Conservation (phyloP, 2,329 filamentous ascomycete genomes). For the Colletotrichum sp. region DNA sequence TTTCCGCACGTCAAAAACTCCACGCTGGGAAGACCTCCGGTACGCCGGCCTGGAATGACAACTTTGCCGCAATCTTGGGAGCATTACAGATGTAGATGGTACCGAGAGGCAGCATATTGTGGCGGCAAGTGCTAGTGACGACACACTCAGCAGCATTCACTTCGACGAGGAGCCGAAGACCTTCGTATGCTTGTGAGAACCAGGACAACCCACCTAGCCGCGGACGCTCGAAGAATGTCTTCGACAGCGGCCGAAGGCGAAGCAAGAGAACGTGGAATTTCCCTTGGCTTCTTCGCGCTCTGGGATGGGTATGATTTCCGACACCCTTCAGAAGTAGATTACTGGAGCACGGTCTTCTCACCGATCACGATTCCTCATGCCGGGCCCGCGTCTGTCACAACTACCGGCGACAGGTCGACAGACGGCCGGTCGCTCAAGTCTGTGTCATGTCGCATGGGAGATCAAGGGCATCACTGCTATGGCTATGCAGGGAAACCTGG, state of each 20-base stretch:
- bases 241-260: not conserved
- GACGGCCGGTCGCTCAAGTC: not conserved
- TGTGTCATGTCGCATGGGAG: not conserved
- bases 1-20: not conserved
- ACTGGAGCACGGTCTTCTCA: not conserved
- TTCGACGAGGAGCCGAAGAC: not conserved
- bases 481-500: not conserved
- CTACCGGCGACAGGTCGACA: not conserved
- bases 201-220: not conserved
- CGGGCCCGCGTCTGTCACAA: not conserved
- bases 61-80: not conserved
- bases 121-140: not conserved
- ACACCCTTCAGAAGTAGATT: not conserved
- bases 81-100: not conserved
- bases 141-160: not conserved
- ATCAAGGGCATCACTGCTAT: not conserved
- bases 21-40: not conserved
- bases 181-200: not conserved
- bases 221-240: not conserved
- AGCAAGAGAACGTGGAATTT: not conserved
- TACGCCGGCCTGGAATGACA: not conserved
- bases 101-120: not conserved
- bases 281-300: not conserved
- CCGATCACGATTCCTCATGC: not conserved
- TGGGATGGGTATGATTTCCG: not conserved